Conservation (phyloP, 2,329 filamentous ascomycete species). For the Aspergillus texensis region DNA sequence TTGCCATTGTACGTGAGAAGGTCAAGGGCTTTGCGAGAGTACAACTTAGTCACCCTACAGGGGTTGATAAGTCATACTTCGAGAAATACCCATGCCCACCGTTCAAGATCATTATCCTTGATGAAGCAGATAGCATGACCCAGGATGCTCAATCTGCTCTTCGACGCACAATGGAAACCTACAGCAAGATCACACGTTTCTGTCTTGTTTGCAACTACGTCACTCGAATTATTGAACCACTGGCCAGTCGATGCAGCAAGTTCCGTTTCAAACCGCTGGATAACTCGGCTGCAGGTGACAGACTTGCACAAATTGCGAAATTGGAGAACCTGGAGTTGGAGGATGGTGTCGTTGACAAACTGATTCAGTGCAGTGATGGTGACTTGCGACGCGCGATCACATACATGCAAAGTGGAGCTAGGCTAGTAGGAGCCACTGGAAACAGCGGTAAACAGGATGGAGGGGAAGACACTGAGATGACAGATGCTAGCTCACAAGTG, state of each 20-base stretch:
- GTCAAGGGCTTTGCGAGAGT: constrained; percentile 98
- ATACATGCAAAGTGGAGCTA: constrained; percentile 89
- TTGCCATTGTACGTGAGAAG: constrained; percentile 94
- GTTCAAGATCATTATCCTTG: constrained; percentile 98
- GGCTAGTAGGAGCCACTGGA: constrained; percentile 71
- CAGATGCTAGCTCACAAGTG: constrained; percentile 50
- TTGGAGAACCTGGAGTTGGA: constrained; percentile 77
- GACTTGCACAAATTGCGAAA: constrained; percentile 80
- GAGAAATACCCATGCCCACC: constrained; percentile 87
- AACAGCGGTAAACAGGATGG: constrained; percentile 48
- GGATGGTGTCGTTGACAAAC: constrained; percentile 75
- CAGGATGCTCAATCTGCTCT: constrained; percentile 95
- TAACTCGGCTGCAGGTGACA: constrained; percentile 75
- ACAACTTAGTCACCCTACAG: constrained; percentile 82
- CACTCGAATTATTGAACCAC: constrained; percentile 93
- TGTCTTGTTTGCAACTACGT: constrained; percentile 99
- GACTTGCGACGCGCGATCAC: constrained; percentile 97
- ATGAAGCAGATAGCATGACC: constrained; percentile 98
- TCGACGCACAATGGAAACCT: constrained; percentile 96
- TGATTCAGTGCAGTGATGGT: constrained; percentile 87
- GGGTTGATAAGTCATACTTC: constrained; percentile 63
- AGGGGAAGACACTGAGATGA: constrained; percentile 64
- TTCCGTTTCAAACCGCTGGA: constrained; percentile 97
- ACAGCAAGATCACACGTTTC: constrained; percentile 93
- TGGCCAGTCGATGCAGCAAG: constrained; percentile 92